phyloP scores from a whole-genome alignment of 805 yeast species.

The Candida odintsovae region DNA sequence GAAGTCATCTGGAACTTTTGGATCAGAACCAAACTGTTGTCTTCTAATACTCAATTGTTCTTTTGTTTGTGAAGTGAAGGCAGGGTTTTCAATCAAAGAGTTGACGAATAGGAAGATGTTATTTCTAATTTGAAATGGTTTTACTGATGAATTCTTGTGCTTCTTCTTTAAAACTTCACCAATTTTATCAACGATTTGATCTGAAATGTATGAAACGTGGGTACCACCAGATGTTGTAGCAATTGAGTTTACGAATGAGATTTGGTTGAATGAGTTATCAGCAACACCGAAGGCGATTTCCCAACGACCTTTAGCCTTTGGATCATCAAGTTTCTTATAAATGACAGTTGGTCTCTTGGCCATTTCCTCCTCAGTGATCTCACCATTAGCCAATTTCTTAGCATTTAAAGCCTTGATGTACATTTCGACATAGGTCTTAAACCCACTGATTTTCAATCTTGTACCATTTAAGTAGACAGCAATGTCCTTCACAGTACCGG shows the following conservation, averaged over 20 bases:
- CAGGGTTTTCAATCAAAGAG: slow-evolving; percentile 92
- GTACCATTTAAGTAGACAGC: slow-evolving; percentile 74
- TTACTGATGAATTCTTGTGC: slow-evolving; percentile 59
- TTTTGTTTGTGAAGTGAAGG: slow-evolving; percentile 95
- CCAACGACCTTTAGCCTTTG: slow-evolving; percentile 54
- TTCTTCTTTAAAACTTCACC: slow-evolving; percentile 69
- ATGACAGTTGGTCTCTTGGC: slow-evolving; percentile 56
- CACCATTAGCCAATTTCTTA: slow-evolving; percentile 26
- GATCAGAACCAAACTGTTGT: slow-evolving; percentile 83
- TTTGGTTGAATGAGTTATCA: slow-evolving; percentile 86
- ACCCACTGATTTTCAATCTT: slow-evolving; percentile 60
- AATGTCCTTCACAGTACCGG: slow-evolving; percentile 87
- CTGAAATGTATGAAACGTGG: slow-evolving; percentile 81
- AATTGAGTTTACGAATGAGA: slow-evolving; percentile 94
- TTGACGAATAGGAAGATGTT: slow-evolving; percentile 88
- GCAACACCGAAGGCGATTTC: slow-evolving; percentile 93
- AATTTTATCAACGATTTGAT: slow-evolving; percentile 75
- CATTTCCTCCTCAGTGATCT: slow-evolving; percentile 27
- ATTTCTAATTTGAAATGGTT: slow-evolving; percentile 83
- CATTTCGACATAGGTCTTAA: slow-evolving; percentile 85
- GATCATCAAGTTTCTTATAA: slow-evolving; percentile 70
- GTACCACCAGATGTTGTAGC: slow-evolving; percentile 98
- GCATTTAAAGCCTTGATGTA: slow-evolving; percentile 71
- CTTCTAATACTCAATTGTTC: slow-evolving; percentile 90
- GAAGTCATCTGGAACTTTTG: slow-evolving; percentile 71